Evolutionary conservation across 306 rosid species (phyloP), one percentile per base, ranked within the genome.

Genomic region (Comarum palustre): DNA sequence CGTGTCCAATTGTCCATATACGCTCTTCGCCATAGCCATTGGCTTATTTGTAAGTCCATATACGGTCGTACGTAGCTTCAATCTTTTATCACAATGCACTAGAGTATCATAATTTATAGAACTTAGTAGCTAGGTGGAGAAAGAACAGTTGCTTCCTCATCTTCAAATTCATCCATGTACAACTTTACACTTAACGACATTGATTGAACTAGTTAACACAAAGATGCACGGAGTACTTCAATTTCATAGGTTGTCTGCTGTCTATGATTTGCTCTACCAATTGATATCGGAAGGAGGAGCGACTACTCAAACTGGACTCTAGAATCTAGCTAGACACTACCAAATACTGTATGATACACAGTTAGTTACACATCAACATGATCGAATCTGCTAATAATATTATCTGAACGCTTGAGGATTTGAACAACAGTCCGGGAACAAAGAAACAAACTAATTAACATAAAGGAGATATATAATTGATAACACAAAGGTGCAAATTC

Each of bases 401-500:
- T 59, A 13, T 32, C 24, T 61, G 66, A 61, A 32, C 66, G 32
- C 66, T 61, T 32, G 42, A 61, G 34, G 14, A 17, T 6, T 16
- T 32, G 43, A 16, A 27, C 64, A 58, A 29, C 34, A 27, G 14
- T 4, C 32, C 14, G 16, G 2, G 64, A 73, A 39, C n/a, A n/a
- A 19, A 27, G 17, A 25, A 11, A 25, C 5, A 29, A 13, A 59
- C 41, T 29, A 47, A 32, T 20, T 0, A 7, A 76, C 27, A 76
- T 31, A 47, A 60, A 20, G 5, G 7, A 14, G n/a, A 17, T 41
- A 24, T 17, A 52, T 61, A 41, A 60, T 58, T 20, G 38, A 73
- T 34, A 17, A 68, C 63, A 76, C 12, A 17, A 39, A 58, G 70
- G 41, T 43, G 29, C 63, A 60, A 69, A 59, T 60, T 69, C 74